Conservation (phyloP, 129 eudicot species). For the Helianthus annuus region HanXRQr2.0-SUNRISE NC_035434.2:174465341-174465840, state of each 20-base stretch:
- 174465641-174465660: constrained; percentile 38
- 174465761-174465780: constrained; percentile 96
- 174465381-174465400: constrained; percentile 72
- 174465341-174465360: constrained; percentile 97
- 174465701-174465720: constrained; percentile 63
- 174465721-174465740: constrained; percentile 74
- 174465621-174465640: constrained; percentile 6
- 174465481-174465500: constrained; percentile 80
- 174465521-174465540: constrained; percentile 78
- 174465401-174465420: constrained; percentile 52
- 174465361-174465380: constrained; percentile 97
- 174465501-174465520: constrained; percentile 74
- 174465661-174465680: constrained; percentile 75
- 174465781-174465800: constrained; percentile 93
- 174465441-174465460: constrained; percentile 87
- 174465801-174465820: neutral
- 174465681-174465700: constrained; percentile 91
- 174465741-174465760: constrained; percentile 82
- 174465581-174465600: neutral
- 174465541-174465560: constrained; percentile 76
- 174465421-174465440: constrained; percentile 74
- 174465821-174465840: neutral
- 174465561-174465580: constrained; percentile 70
- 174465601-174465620: neutral
- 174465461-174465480: constrained; percentile 99